Evolutionary conservation across 1,139 yeast genomes (phyloP), one percentile per base, ranked within the genome.

Genomic region (Kluyveromyces sp.): DNA sequence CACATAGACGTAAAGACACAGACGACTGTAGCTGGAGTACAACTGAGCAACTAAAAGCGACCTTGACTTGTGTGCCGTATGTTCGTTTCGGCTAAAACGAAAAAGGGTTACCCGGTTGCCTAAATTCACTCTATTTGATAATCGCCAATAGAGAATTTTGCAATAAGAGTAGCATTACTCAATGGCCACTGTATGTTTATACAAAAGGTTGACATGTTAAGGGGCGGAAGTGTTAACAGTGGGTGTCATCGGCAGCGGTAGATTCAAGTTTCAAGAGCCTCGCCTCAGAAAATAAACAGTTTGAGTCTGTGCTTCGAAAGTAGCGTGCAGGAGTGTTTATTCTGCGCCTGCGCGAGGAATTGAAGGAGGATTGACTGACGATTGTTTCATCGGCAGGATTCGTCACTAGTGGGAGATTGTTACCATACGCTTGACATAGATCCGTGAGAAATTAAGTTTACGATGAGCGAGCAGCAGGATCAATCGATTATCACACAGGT

Each of bases 401-500:
- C n/a, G n/a, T n/a, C n/a, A n/a, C n/a, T n/a, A n/a, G n/a, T n/a
- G n/a, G n/a, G n/a, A n/a, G n/a, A n/a, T n/a, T n/a, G n/a, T n/a
- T n/a, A n/a, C n/a, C n/a, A n/a, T n/a, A n/a, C n/a, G n/a, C n/a
- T 32, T 13, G 15, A 13, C 18, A 33, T 26, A 35, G 38, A 32
- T n/a, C n/a, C n/a, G n/a, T n/a, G n/a, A n/a, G n/a, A 26, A 25
- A 13, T 12, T 22, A 17, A 35, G 13, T 20, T 22, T 17, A 22
- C 22, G 17, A 45, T 44, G 50, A 45, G 43, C 30, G 39, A 45
- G 31, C 13, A 17, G 17, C 30, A 26, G 16, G 41, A 42, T n/a
- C 48, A 59, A 41, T 55, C 56, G 49, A 71, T 83, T 45, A 75
- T 83, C 46, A 81, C 89, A 1, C 89, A 83, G 60, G 92, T 82